Base-by-base conservation (phyloP, 805 yeast genomes). In the Hermanozyma aechmeae region DNA sequence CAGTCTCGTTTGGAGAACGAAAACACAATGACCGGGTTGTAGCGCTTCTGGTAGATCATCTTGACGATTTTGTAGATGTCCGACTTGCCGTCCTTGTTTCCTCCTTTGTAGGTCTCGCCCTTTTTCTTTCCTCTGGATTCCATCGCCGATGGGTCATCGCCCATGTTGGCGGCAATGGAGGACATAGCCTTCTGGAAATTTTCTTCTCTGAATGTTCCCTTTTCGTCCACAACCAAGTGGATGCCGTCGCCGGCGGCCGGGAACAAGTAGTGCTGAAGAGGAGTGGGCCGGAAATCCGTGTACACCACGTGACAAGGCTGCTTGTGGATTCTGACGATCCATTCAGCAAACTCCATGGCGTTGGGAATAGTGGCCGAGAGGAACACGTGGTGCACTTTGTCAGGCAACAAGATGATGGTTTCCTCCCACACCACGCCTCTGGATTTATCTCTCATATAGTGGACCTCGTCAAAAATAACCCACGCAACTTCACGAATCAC, bases 381-480 rank as follows among this genome's bases (percentile, higher is more conserved):
- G 46, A 89, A 83, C 3, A 89, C 96, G 48, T 87, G 85, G 41
- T 82, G 89, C 12, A 92, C 96, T 64, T 87, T 87, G 45, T 93
- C 96, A 4, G 99, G 99, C 24, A 92, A 66, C 50, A 92, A 63
- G 34, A 92, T 92, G 40, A 92, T 89, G 11, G 97, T 89, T 57
- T 92, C 99, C 60, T 92, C 99, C 99, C 99, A 92, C 20, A 92
- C 98, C 30, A 92, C 99, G 54, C 99, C 99, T 61, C 99, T 76
- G 42, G 86, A 92, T 45, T 85, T 80, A 54, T 92, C 99, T 61
- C 96, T 78, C 93, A 92, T 92, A 58, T 92, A 92, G 61, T 92
- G 99, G 26, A 92, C 96, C 54, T 92, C 99, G 57, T 92, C 99
- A 42, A 92, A 92, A 23, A 92, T 77, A 28, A 92, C 98, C 95